A percentile compares a stretch with the other conserved stretches of the same genome.
phyloP scores from a whole-genome alignment of 768 basidiomycete genomes.

The Nevesoporus exiguus region DNA sequence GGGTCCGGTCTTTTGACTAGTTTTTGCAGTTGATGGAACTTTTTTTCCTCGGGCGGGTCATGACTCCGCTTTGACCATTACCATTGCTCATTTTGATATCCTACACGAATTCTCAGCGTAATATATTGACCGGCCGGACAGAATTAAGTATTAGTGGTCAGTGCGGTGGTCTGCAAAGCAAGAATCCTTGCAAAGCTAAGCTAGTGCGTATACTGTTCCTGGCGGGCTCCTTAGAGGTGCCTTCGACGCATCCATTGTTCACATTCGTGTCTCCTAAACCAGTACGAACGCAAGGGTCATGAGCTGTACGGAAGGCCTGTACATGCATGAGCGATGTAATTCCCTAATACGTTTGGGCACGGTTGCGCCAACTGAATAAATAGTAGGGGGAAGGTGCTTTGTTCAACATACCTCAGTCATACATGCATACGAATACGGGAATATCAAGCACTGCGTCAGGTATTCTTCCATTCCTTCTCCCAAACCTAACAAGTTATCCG shows the following conservation, averaged over 20 bases:
- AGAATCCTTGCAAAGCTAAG: too few relatives aligned
- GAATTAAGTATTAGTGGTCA: too few relatives aligned
- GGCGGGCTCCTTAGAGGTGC: too few relatives aligned
- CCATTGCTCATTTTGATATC: neutral
- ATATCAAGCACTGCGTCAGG: neutral
- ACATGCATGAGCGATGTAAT: neutral
- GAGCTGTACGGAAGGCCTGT: neutral
- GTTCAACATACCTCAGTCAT: neutral
- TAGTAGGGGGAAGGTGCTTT: too few relatives aligned
- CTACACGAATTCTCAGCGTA: neutral
- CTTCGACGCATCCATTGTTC: too few relatives aligned
- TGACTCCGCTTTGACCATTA: neutral
- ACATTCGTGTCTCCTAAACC: too few relatives aligned
- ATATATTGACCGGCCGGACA: neutral
- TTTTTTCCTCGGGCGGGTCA: neutral
- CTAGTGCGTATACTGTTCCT: too few relatives aligned
- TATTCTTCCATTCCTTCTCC: slow-evolving; percentile 18
- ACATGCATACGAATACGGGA: neutral
- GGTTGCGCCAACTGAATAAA: neutral
- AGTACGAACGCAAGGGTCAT: neutral
- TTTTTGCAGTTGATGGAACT: neutral
- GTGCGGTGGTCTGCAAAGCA: too few relatives aligned
- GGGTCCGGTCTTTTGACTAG: neutral
- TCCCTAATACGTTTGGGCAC: neutral
- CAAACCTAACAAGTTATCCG: slow-evolving; percentile 18